phyloP scores from a whole-genome alignment of 352 stramenopile genomes.

The Phytophthora chlamydospora region DNA sequence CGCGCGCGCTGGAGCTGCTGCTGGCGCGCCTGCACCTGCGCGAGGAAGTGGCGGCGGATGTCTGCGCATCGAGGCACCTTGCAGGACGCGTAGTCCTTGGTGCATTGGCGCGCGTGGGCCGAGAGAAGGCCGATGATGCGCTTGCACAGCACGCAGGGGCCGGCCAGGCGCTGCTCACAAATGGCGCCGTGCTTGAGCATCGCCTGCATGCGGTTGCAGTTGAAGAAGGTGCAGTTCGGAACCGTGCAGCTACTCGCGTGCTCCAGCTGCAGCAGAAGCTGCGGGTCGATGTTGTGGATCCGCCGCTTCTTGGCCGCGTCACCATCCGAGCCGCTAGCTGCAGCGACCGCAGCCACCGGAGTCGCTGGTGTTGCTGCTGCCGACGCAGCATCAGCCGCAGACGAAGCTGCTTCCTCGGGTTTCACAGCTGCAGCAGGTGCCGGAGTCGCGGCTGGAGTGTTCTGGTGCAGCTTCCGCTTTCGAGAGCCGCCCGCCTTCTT shows the following conservation, averaged over 20 bases:
- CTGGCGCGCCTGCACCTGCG: constrained; percentile 78
- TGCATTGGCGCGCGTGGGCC: constrained; percentile 81
- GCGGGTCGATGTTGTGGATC: constrained; percentile 89
- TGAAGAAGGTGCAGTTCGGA: constrained; percentile 81
- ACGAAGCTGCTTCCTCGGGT: constrained; percentile 5
- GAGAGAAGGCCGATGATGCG: constrained; percentile 86
- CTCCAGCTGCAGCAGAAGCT: constrained; percentile 86
- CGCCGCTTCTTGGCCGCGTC: constrained; percentile 93
- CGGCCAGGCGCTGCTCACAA: constrained; percentile 82
- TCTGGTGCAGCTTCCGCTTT: constrained; percentile 76
- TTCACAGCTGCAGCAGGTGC: constrained; percentile 9
- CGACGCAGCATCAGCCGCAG: neutral
- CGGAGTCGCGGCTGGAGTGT: constrained; percentile 35
- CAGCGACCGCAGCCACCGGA: neutral
- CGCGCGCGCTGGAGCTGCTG: constrained; percentile 59
- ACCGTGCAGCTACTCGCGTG: constrained; percentile 80
- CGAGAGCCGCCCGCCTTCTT: constrained; percentile 48
- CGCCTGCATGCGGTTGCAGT: constrained; percentile 86
- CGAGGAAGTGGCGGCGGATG: constrained; percentile 84
- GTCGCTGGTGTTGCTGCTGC: constrained; percentile 5
- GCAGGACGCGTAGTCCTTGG: constrained; percentile 77
- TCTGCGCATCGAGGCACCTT: constrained; percentile 87
- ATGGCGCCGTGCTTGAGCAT: constrained; percentile 91
- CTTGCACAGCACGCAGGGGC: constrained; percentile 86
- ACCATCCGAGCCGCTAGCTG: constrained; percentile 12